These are phyloP conservation scores for Aspergillus sclerotioniger DNA, from an alignment of 495 filamentous ascomycete species.

Conservation along the genomic window DNA sequence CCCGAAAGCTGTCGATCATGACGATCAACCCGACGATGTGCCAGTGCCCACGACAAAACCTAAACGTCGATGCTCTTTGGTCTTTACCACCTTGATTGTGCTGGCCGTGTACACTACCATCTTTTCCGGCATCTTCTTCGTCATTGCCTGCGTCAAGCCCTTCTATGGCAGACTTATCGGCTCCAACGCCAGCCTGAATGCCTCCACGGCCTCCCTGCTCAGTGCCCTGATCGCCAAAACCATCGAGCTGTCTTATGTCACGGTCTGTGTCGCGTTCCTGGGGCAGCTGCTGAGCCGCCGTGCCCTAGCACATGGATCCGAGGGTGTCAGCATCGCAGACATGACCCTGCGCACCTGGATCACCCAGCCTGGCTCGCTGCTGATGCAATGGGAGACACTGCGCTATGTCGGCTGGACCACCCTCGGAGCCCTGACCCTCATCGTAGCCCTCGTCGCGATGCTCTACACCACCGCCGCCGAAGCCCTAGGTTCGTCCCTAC, in stretches of 20 bases:
- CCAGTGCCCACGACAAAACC: background rate
- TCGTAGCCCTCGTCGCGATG: conserved; percentile 60
- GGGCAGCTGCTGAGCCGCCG: conserved; percentile 69
- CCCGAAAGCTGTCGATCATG: background rate
- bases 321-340: conserved; percentile 68
- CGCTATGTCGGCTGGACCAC: conserved; percentile 58
- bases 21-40: background rate
- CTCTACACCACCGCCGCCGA: conserved; percentile 74
- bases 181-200: conserved; percentile 43
- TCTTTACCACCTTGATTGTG: conserved; percentile 55
- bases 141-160: conserved; percentile 56
- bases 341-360: conserved; percentile 64
- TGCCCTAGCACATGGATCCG: conserved; percentile 52
- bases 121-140: conserved; percentile 63
- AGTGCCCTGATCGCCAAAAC: conserved; percentile 67
- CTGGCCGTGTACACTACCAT: conserved; percentile 66
- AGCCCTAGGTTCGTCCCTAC: conserved; percentile 47
- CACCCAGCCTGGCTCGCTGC: conserved; percentile 61
- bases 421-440: conserved; percentile 56
- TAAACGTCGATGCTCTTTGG: conserved; percentile 48
- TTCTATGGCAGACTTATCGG: conserved; percentile 56
- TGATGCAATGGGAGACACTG: conserved; percentile 63
- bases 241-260: conserved; percentile 74
- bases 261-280: conserved; percentile 69
- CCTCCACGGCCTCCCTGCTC: conserved; percentile 58